Evolutionary conservation across 371 early-diverging fungal genomes (phyloP).

Genomic region (Syncephalastrum sp.): DNA sequence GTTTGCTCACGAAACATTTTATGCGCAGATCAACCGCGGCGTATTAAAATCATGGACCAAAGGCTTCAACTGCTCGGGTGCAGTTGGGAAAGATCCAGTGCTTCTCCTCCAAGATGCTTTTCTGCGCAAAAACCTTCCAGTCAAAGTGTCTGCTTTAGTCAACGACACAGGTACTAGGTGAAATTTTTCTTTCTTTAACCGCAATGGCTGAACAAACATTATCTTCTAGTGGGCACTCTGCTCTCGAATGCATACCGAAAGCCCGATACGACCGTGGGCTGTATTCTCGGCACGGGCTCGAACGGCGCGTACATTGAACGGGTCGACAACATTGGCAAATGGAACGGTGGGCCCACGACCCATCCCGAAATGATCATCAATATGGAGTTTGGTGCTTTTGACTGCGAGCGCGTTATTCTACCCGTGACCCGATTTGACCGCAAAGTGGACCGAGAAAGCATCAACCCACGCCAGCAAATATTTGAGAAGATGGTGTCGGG

Average conservation of each 20-base stretch:
- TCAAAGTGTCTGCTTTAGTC: constrained; percentile 85
- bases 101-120: constrained; percentile 83
- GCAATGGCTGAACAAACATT: too few relatives aligned
- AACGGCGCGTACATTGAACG: constrained; percentile 95
- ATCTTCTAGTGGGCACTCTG: constrained; percentile 74
- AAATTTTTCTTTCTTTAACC: too few relatives aligned
- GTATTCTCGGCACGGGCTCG: constrained; percentile 95
- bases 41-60: constrained; percentile 90
- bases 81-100: constrained; percentile 88
- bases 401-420: constrained; percentile 72
- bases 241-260: constrained; percentile 83
- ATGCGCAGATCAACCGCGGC: constrained; percentile 64
- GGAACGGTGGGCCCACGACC: constrained; percentile 47
- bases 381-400: constrained; percentile 91
- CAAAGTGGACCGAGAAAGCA: constrained; percentile 79
- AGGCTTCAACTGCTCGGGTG: constrained; percentile 81
- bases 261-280: constrained; percentile 82
- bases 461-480: constrained; percentile 78
- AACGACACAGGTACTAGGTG: constrained; percentile 74
- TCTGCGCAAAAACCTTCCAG: constrained; percentile 65
- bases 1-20: neutral
- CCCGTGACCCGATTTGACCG: constrained; percentile 86
- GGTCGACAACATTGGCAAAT: constrained; percentile 71
- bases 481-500: constrained; percentile 96
- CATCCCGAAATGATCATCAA: constrained; percentile 85